These are phyloP conservation scores for Solanum tacnaense DNA, from an alignment of 257 asterid genomes.

Conservation along the genomic window DNA sequence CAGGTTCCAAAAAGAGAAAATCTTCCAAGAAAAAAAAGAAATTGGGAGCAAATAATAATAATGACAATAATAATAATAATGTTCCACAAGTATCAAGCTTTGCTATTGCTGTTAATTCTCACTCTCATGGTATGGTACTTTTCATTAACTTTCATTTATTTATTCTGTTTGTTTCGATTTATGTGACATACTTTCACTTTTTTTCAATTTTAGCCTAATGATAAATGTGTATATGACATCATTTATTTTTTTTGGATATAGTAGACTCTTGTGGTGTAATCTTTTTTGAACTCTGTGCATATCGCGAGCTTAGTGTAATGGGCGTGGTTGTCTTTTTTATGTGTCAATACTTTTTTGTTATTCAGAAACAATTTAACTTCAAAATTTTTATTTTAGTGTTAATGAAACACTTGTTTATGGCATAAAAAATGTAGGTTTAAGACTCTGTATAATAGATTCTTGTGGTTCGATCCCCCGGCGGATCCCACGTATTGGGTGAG, in stretches of 20 bases:
- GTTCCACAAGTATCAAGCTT: neutral
- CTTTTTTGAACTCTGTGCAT: neutral
- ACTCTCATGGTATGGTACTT: neutral
- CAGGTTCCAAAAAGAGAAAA: slow-evolving; percentile 66
- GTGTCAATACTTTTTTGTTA: neutral
- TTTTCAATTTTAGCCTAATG: neutral
- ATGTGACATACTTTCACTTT: neutral
- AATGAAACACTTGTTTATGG: neutral
- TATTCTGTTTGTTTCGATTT: neutral
- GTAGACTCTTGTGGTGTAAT: neutral
- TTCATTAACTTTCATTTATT: neutral
- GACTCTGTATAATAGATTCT: neutral
- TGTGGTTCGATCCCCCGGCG: neutral
- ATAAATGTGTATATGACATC: neutral
- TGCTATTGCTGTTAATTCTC: neutral
- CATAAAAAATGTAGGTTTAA: neutral
- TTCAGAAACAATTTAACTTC: neutral
- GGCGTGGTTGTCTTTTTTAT: neutral
- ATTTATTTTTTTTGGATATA: neutral
- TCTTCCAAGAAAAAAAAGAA: slow-evolving; percentile 48
- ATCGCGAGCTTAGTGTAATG: neutral
- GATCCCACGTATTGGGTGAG: neutral
- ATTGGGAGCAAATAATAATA: neutral
- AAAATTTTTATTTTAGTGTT: neutral
- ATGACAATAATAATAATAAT: neutral